Evolutionary conservation across 371 early-diverging fungal species (phyloP), one percentile per base, ranked within the genome.

Genomic region (Nematocida major): DNA sequence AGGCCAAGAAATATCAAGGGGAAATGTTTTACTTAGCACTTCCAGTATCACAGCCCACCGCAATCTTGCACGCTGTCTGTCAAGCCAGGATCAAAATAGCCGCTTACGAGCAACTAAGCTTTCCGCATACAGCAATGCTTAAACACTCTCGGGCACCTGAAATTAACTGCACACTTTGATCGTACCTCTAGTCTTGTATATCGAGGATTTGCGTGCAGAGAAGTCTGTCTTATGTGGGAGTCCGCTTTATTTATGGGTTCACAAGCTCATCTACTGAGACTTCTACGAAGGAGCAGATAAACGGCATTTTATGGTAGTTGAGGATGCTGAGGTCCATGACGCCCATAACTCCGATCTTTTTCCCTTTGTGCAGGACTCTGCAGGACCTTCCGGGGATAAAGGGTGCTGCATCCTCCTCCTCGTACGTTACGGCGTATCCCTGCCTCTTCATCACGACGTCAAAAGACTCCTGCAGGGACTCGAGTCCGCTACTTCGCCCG

Each of bases 401-500:
- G 5, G 62, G 76, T 15, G 40, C 38, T 15, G 40, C 13, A 32
- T 63, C 40, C 24, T 61, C 22, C 3, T 39, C 39, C n/a, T 30
- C 15, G 51, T 73, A 73, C 20, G 15, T 22, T 15, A 48, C 36
- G 26, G 5, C 15, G 32, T 63, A 30, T 32, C 76, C 76, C 2
- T 39, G 36, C 34, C 76, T 38, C 26, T 65, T 62, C 76, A 73
- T 73, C 3, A 73, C 34, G 7, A 73, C 76, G 42, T 73, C 76
- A 73, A 73, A 73, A 22, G 76, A 47, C 36, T 73, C 76, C 18
- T 73, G 76, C 11, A 78, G 18, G 0, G 32, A 59, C 20, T 66
- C 97, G 68, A 97, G 91, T 28, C 93, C 93, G 81, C 90, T 88
- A 18, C 89, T 87, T 81, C 90, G 90, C 82, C 90, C 89, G 32